Percentiles rank a stretch among this genome's conserved stretches.
Evolutionary conservation across 257 asterid genomes (phyloP).

Genomic region (Anisodus tanguticus): DNA sequence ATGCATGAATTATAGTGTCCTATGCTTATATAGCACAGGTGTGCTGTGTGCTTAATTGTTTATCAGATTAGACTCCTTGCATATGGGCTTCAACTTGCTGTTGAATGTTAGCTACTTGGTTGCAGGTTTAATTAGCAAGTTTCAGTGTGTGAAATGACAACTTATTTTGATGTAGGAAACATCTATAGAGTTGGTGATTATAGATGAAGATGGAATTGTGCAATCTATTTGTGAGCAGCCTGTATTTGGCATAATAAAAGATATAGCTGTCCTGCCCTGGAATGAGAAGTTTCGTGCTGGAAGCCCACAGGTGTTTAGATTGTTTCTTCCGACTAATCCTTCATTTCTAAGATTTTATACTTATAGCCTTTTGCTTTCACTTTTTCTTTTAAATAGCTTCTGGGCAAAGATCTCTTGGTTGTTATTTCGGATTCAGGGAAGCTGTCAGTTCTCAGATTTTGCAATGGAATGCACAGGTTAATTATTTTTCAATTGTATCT

Average conservation of each 20-base stretch:
- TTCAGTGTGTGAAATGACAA: conserved; percentile 25
- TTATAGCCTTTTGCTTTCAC: conserved; percentile 26
- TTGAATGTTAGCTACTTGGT: neutral
- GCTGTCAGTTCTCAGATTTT: conserved; percentile 83
- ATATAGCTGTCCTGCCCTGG: conserved; percentile 87
- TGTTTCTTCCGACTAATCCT: conserved; percentile 1
- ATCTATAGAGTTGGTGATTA: conserved; percentile 78
- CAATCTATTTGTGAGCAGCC: conserved; percentile 92
- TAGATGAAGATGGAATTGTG: conserved; percentile 78
- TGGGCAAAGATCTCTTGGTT: conserved; percentile 73
- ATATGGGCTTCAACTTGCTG: neutral
- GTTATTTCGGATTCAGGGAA: conserved; percentile 96
- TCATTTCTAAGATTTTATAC: conserved; percentile 13
- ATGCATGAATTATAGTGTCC: neutral
- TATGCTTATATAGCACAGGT: conserved; percentile 4
- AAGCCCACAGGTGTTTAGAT: conserved; percentile 66
- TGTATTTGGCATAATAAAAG: conserved; percentile 90
- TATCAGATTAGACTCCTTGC: neutral
- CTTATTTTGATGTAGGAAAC: conserved; percentile 70
- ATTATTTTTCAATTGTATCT: neutral
- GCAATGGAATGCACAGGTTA: conserved; percentile 96
- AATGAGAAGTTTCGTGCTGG: conserved; percentile 58
- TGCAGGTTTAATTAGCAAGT: conserved; percentile 6
- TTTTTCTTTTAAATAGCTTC: conserved; percentile 54
- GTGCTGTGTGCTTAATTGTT: neutral